Base-by-base conservation (phyloP, 495 filamentous ascomycete species). In the Sordaria brevicollis region DNA sequence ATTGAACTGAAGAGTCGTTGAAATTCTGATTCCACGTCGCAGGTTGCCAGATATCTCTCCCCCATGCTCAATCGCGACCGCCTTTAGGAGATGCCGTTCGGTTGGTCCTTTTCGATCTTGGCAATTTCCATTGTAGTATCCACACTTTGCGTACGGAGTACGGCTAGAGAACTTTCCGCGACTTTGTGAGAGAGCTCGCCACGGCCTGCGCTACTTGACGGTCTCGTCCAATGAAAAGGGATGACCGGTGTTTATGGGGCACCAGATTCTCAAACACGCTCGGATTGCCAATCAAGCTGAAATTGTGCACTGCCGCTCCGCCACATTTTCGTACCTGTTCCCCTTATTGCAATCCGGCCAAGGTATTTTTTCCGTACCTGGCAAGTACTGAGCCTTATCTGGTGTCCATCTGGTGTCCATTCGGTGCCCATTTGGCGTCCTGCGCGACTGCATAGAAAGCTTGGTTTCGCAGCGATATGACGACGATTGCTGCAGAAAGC, bases 251-350 rank as follows among this genome's bases (percentile, higher is more conserved):
- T 57, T 15, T 57, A 25, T 29, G 49, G 49, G 21, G 21, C 49
- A 25, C 13, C 49, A 8, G 11, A 8, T 62, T 62, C 49, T 62
- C 49, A 31, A 62, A 62, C 49, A 13, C 13, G 25, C 25, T 62
- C 49, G 49, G 25, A 62, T 6, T 29, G 17, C n/a, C 68, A 39
- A 69, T 35, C 67, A 69, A 69, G 34, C 39, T 41, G 71, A 74
- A 54, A 74, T 76, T 72, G 71, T 65, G 17, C 71, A 34, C 19
- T 2, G n/a, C 13, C 65, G 68, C 74, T 76, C 72, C 74, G 72
- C 74, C 72, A 76, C 74, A 31, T 19, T 35, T 15, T 43, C 31
- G 71, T 70, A 69, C 68, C 34, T 71, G 36, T 66, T 29, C 70
- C 65, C 74, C 69, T 71, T 70, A 75, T 57, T 68, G 29, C 36